A percentile compares a stretch with the other conserved stretches of the same genome.
Evolutionary conservation across 2,329 filamentous ascomycete species (phyloP).

Genomic region (Colletotrichum liriopes): DNA sequence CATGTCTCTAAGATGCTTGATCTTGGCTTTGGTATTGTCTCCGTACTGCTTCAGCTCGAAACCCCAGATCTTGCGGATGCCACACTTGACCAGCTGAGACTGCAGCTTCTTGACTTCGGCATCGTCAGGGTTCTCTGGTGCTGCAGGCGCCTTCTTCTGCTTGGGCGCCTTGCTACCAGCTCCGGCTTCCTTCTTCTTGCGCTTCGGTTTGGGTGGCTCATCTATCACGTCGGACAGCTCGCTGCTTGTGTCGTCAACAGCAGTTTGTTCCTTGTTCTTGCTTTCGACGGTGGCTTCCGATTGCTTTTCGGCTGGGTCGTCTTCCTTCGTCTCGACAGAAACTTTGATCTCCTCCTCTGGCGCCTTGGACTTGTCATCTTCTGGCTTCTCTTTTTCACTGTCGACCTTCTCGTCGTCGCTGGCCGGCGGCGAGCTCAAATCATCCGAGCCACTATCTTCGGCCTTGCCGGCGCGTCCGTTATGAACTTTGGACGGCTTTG

Average conservation of each 20-base stretch:
- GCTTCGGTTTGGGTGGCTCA: constrained; percentile 74
- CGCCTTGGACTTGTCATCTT: constrained; percentile 43
- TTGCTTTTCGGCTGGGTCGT: constrained; percentile 19
- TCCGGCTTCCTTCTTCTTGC: constrained; percentile 65
- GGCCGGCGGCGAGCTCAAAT: constrained; percentile 22
- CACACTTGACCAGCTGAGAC: constrained; percentile 89
- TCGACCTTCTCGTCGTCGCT: constrained; percentile 46
- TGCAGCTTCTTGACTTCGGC: constrained; percentile 91
- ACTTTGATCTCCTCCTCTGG: constrained; percentile 18
- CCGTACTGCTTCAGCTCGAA: constrained; percentile 84
- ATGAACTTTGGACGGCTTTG: constrained; percentile 40
- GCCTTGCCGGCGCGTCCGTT: constrained; percentile 31
- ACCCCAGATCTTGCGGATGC: constrained; percentile 92
- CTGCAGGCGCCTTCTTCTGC: constrained; percentile 44
- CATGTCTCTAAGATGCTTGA: constrained; percentile 84
- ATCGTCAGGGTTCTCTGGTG: constrained; percentile 78
- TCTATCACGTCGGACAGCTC: constrained; percentile 86
- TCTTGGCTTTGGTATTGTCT: constrained; percentile 82
- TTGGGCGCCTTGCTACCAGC: constrained; percentile 52
- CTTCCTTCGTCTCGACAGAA: constrained; percentile 13
- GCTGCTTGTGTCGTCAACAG: constrained; percentile 42
- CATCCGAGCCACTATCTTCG: constrained; percentile 39
- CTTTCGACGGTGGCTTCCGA: constrained; percentile 31
- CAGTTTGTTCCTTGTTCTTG: neutral
- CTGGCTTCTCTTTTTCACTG: constrained; percentile 35